Conservation (phyloP, 2,329 filamentous ascomycete genomes). For the Fusarium sp. region DNA sequence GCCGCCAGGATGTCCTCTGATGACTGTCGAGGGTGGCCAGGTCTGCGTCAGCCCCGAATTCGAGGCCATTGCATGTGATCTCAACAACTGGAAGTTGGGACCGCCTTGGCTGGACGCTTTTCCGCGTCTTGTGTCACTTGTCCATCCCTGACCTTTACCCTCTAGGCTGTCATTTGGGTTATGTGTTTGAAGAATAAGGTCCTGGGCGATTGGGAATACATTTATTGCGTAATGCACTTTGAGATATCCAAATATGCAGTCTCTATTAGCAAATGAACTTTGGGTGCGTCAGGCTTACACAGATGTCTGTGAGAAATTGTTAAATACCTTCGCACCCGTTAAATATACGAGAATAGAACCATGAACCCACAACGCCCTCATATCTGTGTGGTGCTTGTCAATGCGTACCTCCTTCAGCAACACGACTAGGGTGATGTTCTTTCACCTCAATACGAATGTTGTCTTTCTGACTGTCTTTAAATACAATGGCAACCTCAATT, state of each 20-base stretch:
- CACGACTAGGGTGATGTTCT: too few relatives aligned
- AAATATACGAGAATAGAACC: not conserved
- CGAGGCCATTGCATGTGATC: conserved; percentile 42
- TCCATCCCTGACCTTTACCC: conserved; percentile 17
- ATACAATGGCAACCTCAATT: too few relatives aligned
- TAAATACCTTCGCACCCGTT: not conserved
- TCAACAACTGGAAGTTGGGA: conserved; percentile 44
- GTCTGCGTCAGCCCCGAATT: conserved; percentile 46
- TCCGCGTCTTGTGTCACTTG: conserved; percentile 39
- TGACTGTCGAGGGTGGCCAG: conserved; percentile 24
- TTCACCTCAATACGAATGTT: too few relatives aligned
- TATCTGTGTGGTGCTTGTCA: not conserved
- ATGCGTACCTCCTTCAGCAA: not conserved
- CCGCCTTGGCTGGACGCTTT: conserved; percentile 46
- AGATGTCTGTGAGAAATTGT: not conserved
- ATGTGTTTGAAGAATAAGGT: not conserved
- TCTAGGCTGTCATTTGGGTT: not conserved
- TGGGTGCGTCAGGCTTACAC: too few relatives aligned
- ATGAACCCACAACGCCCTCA: not conserved
- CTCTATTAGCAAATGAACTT: not conserved
- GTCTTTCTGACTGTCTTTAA: too few relatives aligned
- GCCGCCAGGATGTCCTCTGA: conserved; percentile 39
- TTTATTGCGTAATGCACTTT: not conserved
- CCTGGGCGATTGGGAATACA: not conserved
- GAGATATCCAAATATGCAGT: not conserved